phyloP scores from a whole-genome alignment of 2,329 filamentous ascomycete genomes.

The Calonectria leucothoes region DNA sequence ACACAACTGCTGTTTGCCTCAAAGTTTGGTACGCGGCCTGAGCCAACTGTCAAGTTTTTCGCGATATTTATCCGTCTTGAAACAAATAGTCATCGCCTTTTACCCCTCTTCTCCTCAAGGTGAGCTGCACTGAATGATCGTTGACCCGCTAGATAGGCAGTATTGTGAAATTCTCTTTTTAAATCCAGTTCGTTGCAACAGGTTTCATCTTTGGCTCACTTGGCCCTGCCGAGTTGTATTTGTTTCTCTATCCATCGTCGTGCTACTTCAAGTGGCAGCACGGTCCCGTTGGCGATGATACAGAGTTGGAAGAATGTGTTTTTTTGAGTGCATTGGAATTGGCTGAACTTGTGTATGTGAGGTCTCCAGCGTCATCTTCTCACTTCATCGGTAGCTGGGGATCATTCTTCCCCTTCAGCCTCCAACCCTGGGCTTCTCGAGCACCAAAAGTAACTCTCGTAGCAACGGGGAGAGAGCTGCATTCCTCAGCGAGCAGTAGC shows the following conservation, averaged over 20 bases:
- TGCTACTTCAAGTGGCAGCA: neutral
- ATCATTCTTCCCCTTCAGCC: neutral
- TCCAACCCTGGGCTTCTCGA: neutral
- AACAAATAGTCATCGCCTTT: neutral
- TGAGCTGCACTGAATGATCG: too few species aligned
- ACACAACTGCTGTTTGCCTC: too few species aligned
- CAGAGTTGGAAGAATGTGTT: neutral
- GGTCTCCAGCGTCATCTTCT: neutral
- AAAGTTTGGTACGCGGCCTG: too few species aligned
- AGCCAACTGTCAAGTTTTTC: too few species aligned
- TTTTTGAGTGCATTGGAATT: neutral
- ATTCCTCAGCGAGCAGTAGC: neutral
- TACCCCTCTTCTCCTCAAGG: too few species aligned
- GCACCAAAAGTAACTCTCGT: neutral
- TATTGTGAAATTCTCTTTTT: neutral
- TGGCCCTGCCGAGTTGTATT: neutral
- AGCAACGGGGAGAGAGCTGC: neutral
- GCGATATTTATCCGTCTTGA: neutral
- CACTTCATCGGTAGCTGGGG: neutral
- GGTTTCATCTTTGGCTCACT: neutral
- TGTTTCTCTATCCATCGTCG: neutral
- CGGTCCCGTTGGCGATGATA: neutral
- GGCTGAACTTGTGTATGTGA: neutral
- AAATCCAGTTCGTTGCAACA: neutral
- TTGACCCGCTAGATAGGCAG: neutral